Evolutionary conservation across 2,329 filamentous ascomycete genomes (phyloP), one percentile per base, ranked within the genome.

Genomic region (Calonectria fujianensis): DNA sequence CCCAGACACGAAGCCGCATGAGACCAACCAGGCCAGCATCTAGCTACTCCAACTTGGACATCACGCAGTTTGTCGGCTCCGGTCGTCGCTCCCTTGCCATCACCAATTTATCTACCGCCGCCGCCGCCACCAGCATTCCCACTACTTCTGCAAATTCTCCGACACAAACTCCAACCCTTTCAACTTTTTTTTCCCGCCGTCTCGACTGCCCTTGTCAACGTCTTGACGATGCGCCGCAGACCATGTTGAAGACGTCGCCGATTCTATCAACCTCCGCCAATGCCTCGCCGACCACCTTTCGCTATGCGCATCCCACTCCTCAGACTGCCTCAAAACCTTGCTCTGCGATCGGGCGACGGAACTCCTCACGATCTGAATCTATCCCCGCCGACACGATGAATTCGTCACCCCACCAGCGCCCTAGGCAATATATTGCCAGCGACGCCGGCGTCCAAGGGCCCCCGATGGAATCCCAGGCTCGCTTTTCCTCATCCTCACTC

Each of bases 161-260:
- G 63, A 67, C 57, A 74, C 71, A 65, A 64, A 72, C 70, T 70
- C 73, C 73, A 73, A 73, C 68, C 71, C 63, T 65, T 52, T 59
- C 48, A 61, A 29, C 71, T 75, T 72, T 71, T 75, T 51, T 37
- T 51, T 37, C 51, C 73, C 50, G 57, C 32, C 35, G 37, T 27
- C 64, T 70, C n/a, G 32, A 27, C 35, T 31, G 29, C 66, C 35
- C 35, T 69, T 59, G 50, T 35, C 74, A 67, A 79, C 65, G 72
- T 68, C 76, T 75, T 39, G 83, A 89, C 85, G 83, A 89, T 88
- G 88, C 85, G 85, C 84, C 84, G 84, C 85, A 84, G 86, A 90
- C 85, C 87, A 91, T 91, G 90, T 88, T 91, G 88, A 90, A 89
- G 84, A 90, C 89, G 82, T 91, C 90, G 81, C 89, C 89, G 75